Evolutionary conservation across 148 eudicot species (phyloP).

Genomic region (Limonium bicolor): DNA sequence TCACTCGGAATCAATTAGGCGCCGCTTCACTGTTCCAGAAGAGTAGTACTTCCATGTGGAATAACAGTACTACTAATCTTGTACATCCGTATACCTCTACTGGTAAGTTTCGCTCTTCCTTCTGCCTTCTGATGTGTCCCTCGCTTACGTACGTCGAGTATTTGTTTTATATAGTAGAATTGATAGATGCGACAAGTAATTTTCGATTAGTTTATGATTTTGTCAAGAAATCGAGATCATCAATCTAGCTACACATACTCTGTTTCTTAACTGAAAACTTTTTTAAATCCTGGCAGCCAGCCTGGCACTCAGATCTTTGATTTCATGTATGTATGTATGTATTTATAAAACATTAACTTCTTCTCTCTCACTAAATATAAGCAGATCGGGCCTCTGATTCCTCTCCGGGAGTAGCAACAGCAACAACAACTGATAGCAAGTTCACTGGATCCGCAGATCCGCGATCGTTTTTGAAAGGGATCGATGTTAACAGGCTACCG

Average conservation of each 20-base stretch:
- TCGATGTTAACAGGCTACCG: constrained; percentile 43
- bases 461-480: constrained; percentile 30
- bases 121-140: neutral
- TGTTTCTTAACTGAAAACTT: no score
- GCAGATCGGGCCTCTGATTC: constrained; percentile 3
- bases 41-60: no score
- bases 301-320: neutral
- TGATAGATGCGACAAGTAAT: neutral
- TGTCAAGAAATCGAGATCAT: neutral
- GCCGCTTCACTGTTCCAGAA: neutral
- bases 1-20: neutral
- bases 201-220: neutral
- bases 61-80: no score
- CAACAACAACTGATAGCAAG: neutral
- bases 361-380: no score
- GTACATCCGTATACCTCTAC: neutral
- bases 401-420: neutral
- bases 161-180: neutral
- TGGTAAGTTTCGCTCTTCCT: neutral
- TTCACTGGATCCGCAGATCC: constrained; percentile 4
- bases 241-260: neutral
- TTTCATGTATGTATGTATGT: no score
- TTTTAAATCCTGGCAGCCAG: neutral
- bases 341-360: no score
- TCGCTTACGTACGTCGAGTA: neutral